Evolutionary conservation across 2,329 filamentous ascomycete genomes (phyloP), one percentile per base, ranked within the genome.

Genomic region (Ambrosiella beaveri): DNA sequence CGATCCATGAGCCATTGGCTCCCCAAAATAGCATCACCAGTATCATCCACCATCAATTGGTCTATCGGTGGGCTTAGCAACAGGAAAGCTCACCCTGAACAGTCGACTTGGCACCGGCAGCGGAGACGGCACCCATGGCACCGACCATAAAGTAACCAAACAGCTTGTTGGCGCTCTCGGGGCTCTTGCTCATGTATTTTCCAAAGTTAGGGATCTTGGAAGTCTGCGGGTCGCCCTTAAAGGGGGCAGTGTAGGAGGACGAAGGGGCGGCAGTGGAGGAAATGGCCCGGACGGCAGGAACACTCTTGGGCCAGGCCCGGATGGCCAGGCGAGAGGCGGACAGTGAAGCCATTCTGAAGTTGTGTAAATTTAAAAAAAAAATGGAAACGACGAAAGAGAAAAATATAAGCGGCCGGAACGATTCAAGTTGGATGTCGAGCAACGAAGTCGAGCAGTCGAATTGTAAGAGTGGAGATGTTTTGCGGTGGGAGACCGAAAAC

Each of bases 121-220:
- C 91, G 64, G 86, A 83, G 70, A 97, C 79, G 68, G 93, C 85
- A 70, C 93, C 93, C 79, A 98, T 85, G 59, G 88, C 84, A 67
- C 93, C 93, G 64, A 95, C 93, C 88, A 97, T 95, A 75, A 98
- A 97, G 81, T 98, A 98, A 68, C 84, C 83, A 73, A 95, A 93
- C 65, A 95, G 76, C 77, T 90, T 85, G 75, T 95, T 95, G 68
- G 77, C 77, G 65, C 75, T 79, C 71, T 84, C 77, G 65, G 74
- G 74, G 64, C 75, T 75, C 70, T 81, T 83, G 73, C 80, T 84
- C 74, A 83, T 77, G 77, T 98, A 98, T 71, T 89, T 85, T 71
- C 81, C 81, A 74, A 95, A 97, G 75, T 86, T 83, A 65, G 93
- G 93, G 68, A 97, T 85, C 72, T 86, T 82, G 71, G 77, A 82